Base-by-base conservation (phyloP, 169 alveolate genomes). In the Plasmodium gallinaceum region DNA sequence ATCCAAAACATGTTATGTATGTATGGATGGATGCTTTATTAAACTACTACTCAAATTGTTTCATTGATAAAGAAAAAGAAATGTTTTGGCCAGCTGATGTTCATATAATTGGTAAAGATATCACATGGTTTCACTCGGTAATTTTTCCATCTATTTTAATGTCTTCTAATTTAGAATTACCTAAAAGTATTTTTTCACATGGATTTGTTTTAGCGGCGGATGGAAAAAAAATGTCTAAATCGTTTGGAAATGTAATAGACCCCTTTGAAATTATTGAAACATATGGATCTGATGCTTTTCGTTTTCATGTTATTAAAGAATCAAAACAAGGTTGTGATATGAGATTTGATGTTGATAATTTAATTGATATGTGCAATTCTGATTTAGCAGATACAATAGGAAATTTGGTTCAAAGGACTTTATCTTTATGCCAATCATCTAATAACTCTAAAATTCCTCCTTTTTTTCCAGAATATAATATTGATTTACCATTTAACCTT, bases 1-100 rank as follows among this genome's bases (percentile, higher is more conserved):
- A 93, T 68, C 65, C 88, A 2, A 78, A 88, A 20, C 99, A 97
- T 88, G 98, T 97, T 32, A 97, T 97, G 99, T 97, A 97, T 92
- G 99, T 97, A 16, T 97, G 99, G 99, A 96, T 96, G 91, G 99
- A 97, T 76, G 99, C 99, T 8, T 76, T 97, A 74, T 89, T 96
- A 51, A 96, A 96, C 93, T 97, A 97, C 92, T 95, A 96, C 22
- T 94, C 96, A 39, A 86, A 88, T 74, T 83, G 93, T 90, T 94
- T 92, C 83, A 72, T 93, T 54, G 90, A 93, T 62, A 93, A 95
- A 2, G 74, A 52, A 16, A 83, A 69, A 43, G 48, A 51, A 58
- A 74, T 69, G 42, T 92, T 74, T 54, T 94, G 97, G 97, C 94
- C 95, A 58, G 93, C 95, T 3, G 92, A 94, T 68, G 61, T 93